Base-by-base conservation (phyloP, 331 rosid species). In the Malus hybrid region DNA sequence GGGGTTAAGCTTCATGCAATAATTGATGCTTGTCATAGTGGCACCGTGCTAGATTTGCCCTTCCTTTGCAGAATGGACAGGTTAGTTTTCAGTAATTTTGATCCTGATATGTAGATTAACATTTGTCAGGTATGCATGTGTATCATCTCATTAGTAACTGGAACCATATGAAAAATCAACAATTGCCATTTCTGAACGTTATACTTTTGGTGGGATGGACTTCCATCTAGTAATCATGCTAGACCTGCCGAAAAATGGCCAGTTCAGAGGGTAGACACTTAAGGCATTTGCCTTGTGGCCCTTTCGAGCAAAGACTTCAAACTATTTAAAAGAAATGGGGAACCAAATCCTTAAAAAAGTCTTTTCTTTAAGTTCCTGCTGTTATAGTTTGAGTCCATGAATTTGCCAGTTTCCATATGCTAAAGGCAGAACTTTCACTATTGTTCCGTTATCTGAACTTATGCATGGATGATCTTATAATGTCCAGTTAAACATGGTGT, bases 11-110 rank as follows among this genome's bases (percentile, higher is more conserved):
- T 95, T 77, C 99, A 92, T 80, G 99, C 99, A 67, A 84, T 95
- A 68, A 87, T 95, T 73, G 99, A 95, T 86, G 87, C 99, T 65
- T 92, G 98, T 74, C 99, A 95, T 71, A 95, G 99, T 78, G 99
- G 99, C 80, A 95, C 99, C 6, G 87, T 92, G 66, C 82, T 95
- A 71, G 99, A 95, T 87, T 90, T 95, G 93, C 93, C 99, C 72
- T 92, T 80, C 82, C 93, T 95, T 81, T 92, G 98, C 96, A 80
- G 96, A 86, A 95, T 95, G 98, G 81, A 72, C 91, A 90, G 99
- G 99, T 95, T 86, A 76, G 82, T 74, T 70, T 86, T 63, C 12
- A 6, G 64, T 65, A 50, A 68, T 50, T 36, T 60, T 75, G 7
- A 14, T 75, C 48, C 11, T 53, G 10, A 67, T 78, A 70, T 65